These are phyloP conservation scores for Aspergillus sp. DNA, from an alignment of 2,329 filamentous ascomycete genomes.

Conservation along the genomic window DNA sequence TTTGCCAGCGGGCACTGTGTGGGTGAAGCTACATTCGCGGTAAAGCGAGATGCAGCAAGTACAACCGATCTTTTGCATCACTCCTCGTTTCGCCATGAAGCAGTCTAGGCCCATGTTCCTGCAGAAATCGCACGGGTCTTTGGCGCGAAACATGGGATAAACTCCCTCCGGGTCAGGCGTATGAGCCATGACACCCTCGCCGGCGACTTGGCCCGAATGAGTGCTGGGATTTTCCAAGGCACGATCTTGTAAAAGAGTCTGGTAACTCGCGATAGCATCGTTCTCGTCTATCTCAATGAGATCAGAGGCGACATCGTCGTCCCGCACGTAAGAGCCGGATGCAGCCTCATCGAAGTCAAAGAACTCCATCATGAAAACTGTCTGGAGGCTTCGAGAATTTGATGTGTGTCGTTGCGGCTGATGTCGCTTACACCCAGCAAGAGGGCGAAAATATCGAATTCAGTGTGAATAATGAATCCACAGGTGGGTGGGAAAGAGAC, in stretches of 20 bases:
- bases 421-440: background rate
- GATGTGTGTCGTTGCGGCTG: background rate
- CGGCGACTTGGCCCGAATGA: constrained; percentile 27
- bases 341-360: constrained; percentile 54
- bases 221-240: constrained; percentile 46
- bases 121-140: constrained; percentile 53
- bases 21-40: constrained; percentile 53
- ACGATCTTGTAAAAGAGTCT: constrained; percentile 49
- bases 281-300: constrained; percentile 43
- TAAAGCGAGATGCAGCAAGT: constrained; percentile 54
- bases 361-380: constrained; percentile 47
- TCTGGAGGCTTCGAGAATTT: background rate
- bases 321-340: constrained; percentile 39
- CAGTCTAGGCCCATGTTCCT: constrained; percentile 52
- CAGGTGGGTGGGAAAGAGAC: background rate
- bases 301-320: constrained; percentile 47
- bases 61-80: constrained; percentile 48
- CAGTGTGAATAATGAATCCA: background rate
- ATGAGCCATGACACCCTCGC: constrained; percentile 26
- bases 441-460: background rate
- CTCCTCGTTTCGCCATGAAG: constrained; percentile 50
- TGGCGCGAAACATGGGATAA: constrained; percentile 50
- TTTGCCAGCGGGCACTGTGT: constrained; percentile 45
- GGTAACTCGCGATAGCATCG: constrained; percentile 41
- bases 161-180: constrained; percentile 33